Evolutionary conservation across 139 green algal genomes (phyloP), one percentile per base, ranked within the genome.

Genomic region (Chlamydomonas applanata): DNA sequence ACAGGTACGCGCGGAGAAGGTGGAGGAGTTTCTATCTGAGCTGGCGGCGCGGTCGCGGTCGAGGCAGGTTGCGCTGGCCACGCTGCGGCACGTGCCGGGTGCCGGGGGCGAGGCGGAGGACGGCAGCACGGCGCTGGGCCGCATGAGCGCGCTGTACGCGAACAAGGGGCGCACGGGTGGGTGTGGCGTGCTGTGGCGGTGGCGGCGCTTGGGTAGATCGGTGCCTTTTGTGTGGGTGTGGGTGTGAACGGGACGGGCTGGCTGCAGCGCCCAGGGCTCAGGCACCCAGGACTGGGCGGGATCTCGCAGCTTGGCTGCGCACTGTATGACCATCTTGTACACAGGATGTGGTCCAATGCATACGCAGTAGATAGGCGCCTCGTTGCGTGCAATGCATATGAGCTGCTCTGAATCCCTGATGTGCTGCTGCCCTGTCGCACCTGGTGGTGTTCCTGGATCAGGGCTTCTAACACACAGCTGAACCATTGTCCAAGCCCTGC

Each of bases 11-110:
- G 22, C 83, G 36, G 72, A 79, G 27, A 88, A 89, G 59, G 80
- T 92, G 59, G 79, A 87, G 54, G 34, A 76, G 27, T 92, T 92
- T 52, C 53, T 87, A 2, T 82, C 88, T 67, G 80, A 92, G 74
- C 74, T 92, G 19, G 70, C 82, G n/a, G 64, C 44, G 9, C 69
- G 69, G 57, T 85, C 74, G 61, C 78, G 84, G 63, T 84, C 61
- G 22, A 36, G 19, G 27, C 29, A 40, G 20, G 22, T 44, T 4
- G 4, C 13, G 14, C 29, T 36, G 22, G 19, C 61, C 69, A 49
- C 40, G 62, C 32, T 69, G 57, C 57, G 57, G 3, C n/a, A 20
- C 57, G 53, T 65, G 57, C 4, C n/a, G 11, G 25, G 4, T 11
- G 54, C 5, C 25, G 25, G n/a, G 3, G 25, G 25, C 25, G 25